Evolutionary conservation across 2,329 filamentous ascomycete species (phyloP).

Genomic region (Hirsutella rhossiliensis): DNA sequence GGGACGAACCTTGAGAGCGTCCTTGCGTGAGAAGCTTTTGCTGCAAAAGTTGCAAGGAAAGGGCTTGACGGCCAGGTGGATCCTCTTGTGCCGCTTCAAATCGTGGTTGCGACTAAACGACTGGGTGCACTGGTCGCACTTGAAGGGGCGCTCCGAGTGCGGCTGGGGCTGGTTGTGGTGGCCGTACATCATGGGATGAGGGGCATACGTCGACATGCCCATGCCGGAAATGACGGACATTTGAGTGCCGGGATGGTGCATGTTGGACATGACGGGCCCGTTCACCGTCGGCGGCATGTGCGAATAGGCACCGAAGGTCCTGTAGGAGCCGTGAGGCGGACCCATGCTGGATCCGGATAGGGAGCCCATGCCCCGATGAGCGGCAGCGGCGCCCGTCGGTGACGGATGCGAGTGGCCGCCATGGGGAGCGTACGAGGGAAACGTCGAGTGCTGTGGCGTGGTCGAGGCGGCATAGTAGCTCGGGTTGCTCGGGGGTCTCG

Average conservation of each 20-base stretch:
- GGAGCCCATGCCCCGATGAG: slow-evolving; percentile 26
- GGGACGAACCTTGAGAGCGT: slow-evolving; percentile 77
- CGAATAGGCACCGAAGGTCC: slow-evolving; percentile 5
- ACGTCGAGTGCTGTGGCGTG: slow-evolving; percentile 33
- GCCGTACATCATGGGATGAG: slow-evolving; percentile 50
- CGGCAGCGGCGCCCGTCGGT: slow-evolving; percentile 29
- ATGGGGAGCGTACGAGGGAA: slow-evolving; percentile 28
- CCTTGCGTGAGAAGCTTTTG: slow-evolving; percentile 94
- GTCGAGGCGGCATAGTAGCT: slow-evolving; percentile 47
- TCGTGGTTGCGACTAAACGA: slow-evolving; percentile 97
- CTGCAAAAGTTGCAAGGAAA: slow-evolving; percentile 87
- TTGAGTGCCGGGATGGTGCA: slow-evolving; percentile 59
- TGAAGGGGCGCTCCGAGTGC: slow-evolving; percentile 75
- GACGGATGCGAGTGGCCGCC: slow-evolving; percentile 29
- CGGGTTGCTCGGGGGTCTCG: slow-evolving; percentile 43
- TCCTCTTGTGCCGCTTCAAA: slow-evolving; percentile 87
- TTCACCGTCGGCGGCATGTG: slow-evolving; percentile 42
- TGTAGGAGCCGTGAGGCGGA: slow-evolving; percentile 38
- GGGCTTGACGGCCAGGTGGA: slow-evolving; percentile 90
- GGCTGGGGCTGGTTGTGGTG: slow-evolving; percentile 34
- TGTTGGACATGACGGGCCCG: slow-evolving; percentile 64
- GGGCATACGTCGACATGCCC: slow-evolving; percentile 41
- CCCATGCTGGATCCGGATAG: slow-evolving; percentile 19
- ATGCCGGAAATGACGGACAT: slow-evolving; percentile 58
- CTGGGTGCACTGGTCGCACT: slow-evolving; percentile 84